Percentiles rank a stretch among this genome's conserved stretches.
These are phyloP conservation scores for Zopfochytrium polystomum DNA, from an alignment of 371 early-diverging fungal genomes.

Conservation along the genomic window DNA sequence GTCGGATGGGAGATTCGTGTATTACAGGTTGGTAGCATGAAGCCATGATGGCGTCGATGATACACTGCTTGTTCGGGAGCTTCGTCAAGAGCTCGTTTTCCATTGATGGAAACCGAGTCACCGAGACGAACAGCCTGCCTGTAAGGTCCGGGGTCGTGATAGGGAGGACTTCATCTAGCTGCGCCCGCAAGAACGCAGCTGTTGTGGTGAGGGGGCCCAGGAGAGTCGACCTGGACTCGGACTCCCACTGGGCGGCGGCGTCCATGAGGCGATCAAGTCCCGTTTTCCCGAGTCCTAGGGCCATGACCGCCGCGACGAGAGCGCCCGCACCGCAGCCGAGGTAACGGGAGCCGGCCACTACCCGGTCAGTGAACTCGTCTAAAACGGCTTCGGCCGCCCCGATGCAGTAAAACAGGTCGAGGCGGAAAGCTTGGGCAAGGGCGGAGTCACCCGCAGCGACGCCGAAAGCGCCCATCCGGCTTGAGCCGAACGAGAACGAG, in stretches of 20 bases:
- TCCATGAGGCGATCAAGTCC: too few species aligned
- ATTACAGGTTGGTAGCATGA: conserved; percentile 24
- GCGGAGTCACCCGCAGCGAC: too few species aligned
- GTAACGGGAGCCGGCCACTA: conserved; percentile 13
- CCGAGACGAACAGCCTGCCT: conserved; percentile 19
- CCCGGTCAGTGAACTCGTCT: conserved; percentile 9
- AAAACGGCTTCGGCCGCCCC: conserved; percentile 21
- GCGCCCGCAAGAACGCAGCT: too few species aligned
- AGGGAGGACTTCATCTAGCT: too few species aligned
- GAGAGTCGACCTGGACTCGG: too few species aligned
- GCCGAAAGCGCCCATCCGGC: too few species aligned
- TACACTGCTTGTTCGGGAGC: conserved; percentile 7
- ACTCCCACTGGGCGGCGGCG: too few species aligned
- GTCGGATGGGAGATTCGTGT: too few species aligned
- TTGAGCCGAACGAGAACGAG: too few species aligned
- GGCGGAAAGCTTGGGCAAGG: conserved; percentile 9
- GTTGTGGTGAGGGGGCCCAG: too few species aligned
- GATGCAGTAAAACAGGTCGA: conserved; percentile 18
- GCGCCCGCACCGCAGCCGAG: conserved; percentile 25
- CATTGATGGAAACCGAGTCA: conserved; percentile 12
- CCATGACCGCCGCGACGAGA: conserved; percentile 26
- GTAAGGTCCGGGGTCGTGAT: too few species aligned
- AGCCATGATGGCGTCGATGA: conserved; percentile 19
- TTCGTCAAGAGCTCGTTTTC: conserved; percentile 12
- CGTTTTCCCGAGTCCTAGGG: conserved; percentile 1